Conservation (phyloP, 805 yeast species). For the Brettanomyces custersianus region DNA sequence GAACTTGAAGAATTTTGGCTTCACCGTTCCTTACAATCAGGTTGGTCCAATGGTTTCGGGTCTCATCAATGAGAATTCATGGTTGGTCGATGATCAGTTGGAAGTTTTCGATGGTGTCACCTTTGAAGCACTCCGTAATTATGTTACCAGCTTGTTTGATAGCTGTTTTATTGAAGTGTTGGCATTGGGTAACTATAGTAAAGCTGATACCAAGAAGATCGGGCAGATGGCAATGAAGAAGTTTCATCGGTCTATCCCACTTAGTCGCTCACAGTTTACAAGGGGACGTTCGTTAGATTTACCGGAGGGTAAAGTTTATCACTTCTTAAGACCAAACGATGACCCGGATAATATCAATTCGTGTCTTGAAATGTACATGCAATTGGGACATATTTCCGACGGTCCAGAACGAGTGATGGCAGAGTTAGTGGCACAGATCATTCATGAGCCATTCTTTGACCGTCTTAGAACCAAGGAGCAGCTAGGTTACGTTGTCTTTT, state of each 20-base stretch:
- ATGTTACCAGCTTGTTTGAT: constrained; percentile 42
- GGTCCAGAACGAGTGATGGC: constrained; percentile 37
- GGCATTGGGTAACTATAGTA: constrained; percentile 63
- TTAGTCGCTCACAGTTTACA: constrained; percentile 35
- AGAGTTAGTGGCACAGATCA: constrained; percentile 61
- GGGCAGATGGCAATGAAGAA: constrained; percentile 32
- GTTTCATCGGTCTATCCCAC: constrained; percentile 21
- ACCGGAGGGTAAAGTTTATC: constrained; percentile 29
- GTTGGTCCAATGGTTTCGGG: constrained; percentile 53
- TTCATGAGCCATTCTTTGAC: constrained; percentile 83
- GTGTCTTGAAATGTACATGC: constrained; percentile 71
- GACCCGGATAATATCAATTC: constrained; percentile 75
- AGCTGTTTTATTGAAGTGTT: constrained; percentile 65
- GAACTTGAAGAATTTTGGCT: constrained; percentile 60
- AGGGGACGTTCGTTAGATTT: constrained; percentile 35
- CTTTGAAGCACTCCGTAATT: constrained; percentile 29
- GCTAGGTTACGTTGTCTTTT: constrained; percentile 87
- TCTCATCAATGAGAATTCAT: constrained; percentile 64
- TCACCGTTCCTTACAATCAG: constrained; percentile 70
- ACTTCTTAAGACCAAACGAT: constrained; percentile 41
- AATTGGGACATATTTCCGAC: constrained; percentile 47
- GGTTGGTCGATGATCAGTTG: constrained; percentile 55
- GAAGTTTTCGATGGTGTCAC: constrained; percentile 39
- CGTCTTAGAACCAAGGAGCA: constrained; percentile 90
- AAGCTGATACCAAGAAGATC: constrained; percentile 44